Base-by-base conservation (phyloP, 495 filamentous ascomycete species). In the Saxispiralis lemnorum region DNA sequence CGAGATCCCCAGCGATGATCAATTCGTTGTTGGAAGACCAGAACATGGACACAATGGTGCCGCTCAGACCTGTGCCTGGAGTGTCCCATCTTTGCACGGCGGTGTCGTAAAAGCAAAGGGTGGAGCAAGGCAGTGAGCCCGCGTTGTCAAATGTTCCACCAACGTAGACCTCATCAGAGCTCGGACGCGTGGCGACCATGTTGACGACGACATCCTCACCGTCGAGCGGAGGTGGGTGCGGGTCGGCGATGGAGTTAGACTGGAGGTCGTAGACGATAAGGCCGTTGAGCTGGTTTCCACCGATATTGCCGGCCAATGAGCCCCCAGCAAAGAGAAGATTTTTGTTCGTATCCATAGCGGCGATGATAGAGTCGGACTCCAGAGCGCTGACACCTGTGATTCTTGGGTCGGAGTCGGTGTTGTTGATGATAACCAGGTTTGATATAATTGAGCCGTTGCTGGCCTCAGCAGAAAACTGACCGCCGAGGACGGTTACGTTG, bases 401-500 rank as follows among this genome's bases (percentile, higher is more conserved):
- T 4, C 5, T 31, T 32, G 38, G 17, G 3, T 16, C n/a, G n/a
- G 62, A 61, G 48, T 78, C 59, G 46, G 67, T 64, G 20, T 69
- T 68, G 47, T 81, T 71, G 44, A 95, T 68, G 54, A 96, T 66
- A 21, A 78, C 66, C 13, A 99, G 66, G 53, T 94, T 94, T 42
- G 82, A 62, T 43, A 94, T 67, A 3, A 65, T 64, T 0, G 78
- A 79, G 14, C 79, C 84, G 51, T 86, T 71, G 35, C 66, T 73
- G 18, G 70, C 72, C 13, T 64, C 75, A 3, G 83, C 76, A 28
- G 69, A 72, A 58, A 99, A 99, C 48, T 86, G 82, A 1, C 89
- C 89, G 43, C 81, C 92, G 32, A 95, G 65, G 20, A 95, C 72
- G 4, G 92, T 96, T 20, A 88, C 63, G 53, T 96, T 94, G 41